Evolutionary conservation across 75 land plant species (phyloP), one percentile per base, ranked within the genome.

Genomic region (Selaginella moellendorffii): DNA sequence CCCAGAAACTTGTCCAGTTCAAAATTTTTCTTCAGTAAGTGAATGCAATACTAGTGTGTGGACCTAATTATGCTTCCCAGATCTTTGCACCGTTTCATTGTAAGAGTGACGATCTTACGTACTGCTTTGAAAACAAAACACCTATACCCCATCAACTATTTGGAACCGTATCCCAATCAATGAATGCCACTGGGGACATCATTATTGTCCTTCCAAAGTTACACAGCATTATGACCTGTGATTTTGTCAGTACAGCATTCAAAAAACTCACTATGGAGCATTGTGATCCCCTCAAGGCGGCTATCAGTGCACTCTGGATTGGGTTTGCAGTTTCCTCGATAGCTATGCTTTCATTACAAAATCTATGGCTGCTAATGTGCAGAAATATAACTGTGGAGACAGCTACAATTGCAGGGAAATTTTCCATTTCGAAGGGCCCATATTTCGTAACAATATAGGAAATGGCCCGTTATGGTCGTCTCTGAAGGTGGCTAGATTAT

Each of bases 271-370:
- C 61, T 1, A 30, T 54, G 21, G 21, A 28, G 18, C 69, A 67
- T 23, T 67, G 69, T 54, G 19, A 21, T 52, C 8, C 12, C 14
- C 8, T 65, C n/a, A 17, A 65, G 26, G 12, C 56, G 2, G 67
- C 54, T 1, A 24, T 65, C 12, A 65, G 42, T 46, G 36, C 67
- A n/a, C 10, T 65, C 1, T 65, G 67, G 67, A 65, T 65, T 65
- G 67, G 54, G 17, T 65, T 65, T 53, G 56, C 56, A 1, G 24
- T 46, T 23, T 54, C 67, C 1, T 65, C 67, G 1, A 1, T 65
- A 1, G 25, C 67, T 10, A 65, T 65, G 67, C 24, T 65, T 54
- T 25, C 56, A 5, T 22, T 65, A 24, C 67, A 65, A 51, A 24
- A 46, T n/a, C 24, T 65, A 26, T 65, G 67, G 67, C 2, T 65